Evolutionary conservation across 805 yeast genomes (phyloP), one percentile per base, ranked within the genome.

Genomic region (Schizosaccharomyces osmophilus): DNA sequence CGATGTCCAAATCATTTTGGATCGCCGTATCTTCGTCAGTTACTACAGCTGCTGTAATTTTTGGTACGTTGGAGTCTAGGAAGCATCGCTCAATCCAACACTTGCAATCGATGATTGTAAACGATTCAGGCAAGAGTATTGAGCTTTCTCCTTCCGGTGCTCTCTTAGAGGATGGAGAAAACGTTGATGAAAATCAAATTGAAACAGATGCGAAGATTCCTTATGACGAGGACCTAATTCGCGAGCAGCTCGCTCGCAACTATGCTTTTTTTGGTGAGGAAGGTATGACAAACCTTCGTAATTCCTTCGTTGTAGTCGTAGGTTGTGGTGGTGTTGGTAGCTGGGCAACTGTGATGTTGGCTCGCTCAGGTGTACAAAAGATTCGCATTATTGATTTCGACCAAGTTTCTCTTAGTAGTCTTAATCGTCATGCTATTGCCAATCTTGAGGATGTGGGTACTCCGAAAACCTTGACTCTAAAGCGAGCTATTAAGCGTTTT

Each of bases 281-380:
- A 24, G 97, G 96, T 0, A 82, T 88, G 80, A 71, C 73, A 22
- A 80, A 80, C 63, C 79, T 93, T 19, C 80, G 95, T 62, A 72
- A 76, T 13, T 83, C 87, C 68, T 77, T 79, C 62, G 79, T 89
- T 2, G 85, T 87, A 1, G 85, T 90, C 17, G 84, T 82, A 13
- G 98, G 99, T 39, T 93, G 90, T 19, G 99, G 99, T 63, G 99
- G 99, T 63, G 99, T 93, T 51, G 99, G 99, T 1, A 89, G 97
- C 0, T 89, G 96, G 90, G 95, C 84, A 29, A 83, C 85, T 13
- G 84, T 95, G 11, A 87, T 94, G 85, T 77, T 93, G 62, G 84
- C 85, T 1, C 81, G 99, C 67, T 85, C 95, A 19, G 99, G 99
- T 17, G 83, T 89, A 48, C 83, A 84, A 24, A 78, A 80, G 63